Conservation (phyloP, 1,284 basidiomycete genomes). For the Gastroboletus turbinatus region DNA sequence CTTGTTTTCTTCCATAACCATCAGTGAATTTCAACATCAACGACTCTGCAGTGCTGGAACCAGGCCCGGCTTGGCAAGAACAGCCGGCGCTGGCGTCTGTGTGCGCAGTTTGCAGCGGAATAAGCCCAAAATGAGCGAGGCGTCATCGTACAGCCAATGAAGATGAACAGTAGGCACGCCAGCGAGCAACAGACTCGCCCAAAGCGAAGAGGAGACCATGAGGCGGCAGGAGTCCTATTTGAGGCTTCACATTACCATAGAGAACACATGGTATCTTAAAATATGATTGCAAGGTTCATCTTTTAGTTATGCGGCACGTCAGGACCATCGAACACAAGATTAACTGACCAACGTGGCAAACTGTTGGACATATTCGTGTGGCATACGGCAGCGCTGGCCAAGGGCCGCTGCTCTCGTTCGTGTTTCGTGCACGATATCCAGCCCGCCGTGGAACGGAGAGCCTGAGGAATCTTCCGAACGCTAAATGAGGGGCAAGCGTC, state of each 20-base stretch:
- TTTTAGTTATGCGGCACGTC: constrained; percentile 3
- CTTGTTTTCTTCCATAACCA: constrained; percentile 26
- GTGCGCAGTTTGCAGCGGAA: neutral
- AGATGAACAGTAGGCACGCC: neutral
- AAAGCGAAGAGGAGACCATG: constrained; percentile 14
- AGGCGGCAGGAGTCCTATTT: constrained; percentile 11
- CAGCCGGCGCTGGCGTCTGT: neutral
- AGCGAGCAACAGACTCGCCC: neutral
- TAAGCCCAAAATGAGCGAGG: neutral
- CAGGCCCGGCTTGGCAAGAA: neutral
- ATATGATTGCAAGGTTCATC: constrained; percentile 16
- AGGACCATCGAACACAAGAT: constrained; percentile 12
- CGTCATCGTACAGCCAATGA: neutral
- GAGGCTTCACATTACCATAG: constrained; percentile 6
- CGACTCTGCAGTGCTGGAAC: constrained; percentile 1
- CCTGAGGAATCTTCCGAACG: constrained; percentile 1
- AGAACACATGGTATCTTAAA: constrained; percentile 6
- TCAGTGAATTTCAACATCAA: constrained; percentile 27
- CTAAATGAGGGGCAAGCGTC: constrained; percentile 6
- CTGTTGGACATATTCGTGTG: constrained; percentile 8
- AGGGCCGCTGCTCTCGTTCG: constrained; percentile 11
- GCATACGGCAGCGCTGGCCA: constrained; percentile 7
- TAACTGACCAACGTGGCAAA: constrained; percentile 18
- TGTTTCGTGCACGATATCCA: constrained; percentile 28
- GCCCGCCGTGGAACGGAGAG: constrained; percentile 18